Evolutionary conservation across 192 early-diverging fungal species (phyloP).

Genomic region (Thoreauomyces humboldtii): DNA sequence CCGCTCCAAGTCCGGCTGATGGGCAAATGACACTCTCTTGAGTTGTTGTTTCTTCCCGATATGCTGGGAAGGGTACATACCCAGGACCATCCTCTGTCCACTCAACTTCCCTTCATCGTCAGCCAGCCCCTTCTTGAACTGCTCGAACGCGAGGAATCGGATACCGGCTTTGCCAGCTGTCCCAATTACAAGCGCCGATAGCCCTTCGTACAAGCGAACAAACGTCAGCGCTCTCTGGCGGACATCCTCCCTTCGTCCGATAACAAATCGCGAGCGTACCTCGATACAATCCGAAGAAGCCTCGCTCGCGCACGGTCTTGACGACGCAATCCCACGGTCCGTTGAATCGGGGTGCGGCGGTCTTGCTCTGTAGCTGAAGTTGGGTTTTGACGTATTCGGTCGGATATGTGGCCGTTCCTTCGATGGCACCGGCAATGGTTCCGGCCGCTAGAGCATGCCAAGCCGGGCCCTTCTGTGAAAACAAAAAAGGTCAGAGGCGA

Average conservation of each 20-base stretch:
- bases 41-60: too few species aligned
- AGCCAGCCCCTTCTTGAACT: slow-evolving; percentile 68
- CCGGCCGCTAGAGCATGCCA: slow-evolving; percentile 78
- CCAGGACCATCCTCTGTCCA: slow-evolving; percentile 59
- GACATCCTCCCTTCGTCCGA: too few species aligned
- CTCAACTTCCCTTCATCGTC: slow-evolving; percentile 72
- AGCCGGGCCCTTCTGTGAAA: slow-evolving; percentile 30
- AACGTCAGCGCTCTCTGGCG: too few species aligned
- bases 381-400: slow-evolving; percentile 96
- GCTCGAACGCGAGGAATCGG: slow-evolving; percentile 89
- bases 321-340: slow-evolving; percentile 81
- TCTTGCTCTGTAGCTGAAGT: slow-evolving; percentile 78
- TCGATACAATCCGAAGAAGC: slow-evolving; percentile 75
- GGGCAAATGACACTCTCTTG: too few species aligned
- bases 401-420: slow-evolving; percentile 90
- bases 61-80: too few species aligned
- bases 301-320: slow-evolving; percentile 69
- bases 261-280: too few species aligned
- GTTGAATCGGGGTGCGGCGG: slow-evolving; percentile 46
- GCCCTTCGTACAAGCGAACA: slow-evolving; percentile 17
- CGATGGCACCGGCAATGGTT: slow-evolving; percentile 83
- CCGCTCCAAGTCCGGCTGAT: slow-evolving; percentile 81
- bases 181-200: slow-evolving; percentile 88
- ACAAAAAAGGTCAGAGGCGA: too few species aligned
- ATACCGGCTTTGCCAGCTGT: slow-evolving; percentile 91